Evolutionary conservation across 1,139 yeast genomes (phyloP), one percentile per base, ranked within the genome.

Genomic region (Taphrina sp.): DNA sequence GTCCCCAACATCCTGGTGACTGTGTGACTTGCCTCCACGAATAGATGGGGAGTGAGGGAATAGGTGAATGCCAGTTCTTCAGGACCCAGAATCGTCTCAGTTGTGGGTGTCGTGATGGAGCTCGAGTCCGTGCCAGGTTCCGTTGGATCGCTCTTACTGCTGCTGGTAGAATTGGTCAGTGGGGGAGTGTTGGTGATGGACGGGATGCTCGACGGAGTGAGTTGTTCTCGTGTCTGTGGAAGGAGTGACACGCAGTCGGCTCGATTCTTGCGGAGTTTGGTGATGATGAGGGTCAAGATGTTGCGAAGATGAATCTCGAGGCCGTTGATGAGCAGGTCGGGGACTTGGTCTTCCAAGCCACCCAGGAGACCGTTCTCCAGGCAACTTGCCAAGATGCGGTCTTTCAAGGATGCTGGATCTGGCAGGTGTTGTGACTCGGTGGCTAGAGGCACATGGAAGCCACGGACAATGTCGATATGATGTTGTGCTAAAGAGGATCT

Each of bases 351-450:
- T 55, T 81, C 84, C 17, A 90, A 74, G 7, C 84, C 82, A 0
- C 95, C 95, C 0, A 92, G 77, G n/a, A 92, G 72, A 0, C 98
- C 98, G 66, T 89, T 82, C 65, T 92, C 98, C 65, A 96, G 76
- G 65, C 95, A 85, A 3, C 85, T 82, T 69, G 95, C 95, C 36
- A 83, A 71, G 75, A 92, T 82, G 53, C 92, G 76, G 33, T 82
- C 75, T 52, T 81, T 78, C 52, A 94, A 70, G 46, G 78, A 77
- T 47, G 83, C 92, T 39, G 77, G 74, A 63, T 92, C 97, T 0
- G 97, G 97, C 12, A 92, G 70, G 61, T 92, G 92, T 66, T 76
- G 86, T 37, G 80, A 76, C 63, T 90, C 95, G 0, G 88, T 76
- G 1, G 94, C 78, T 36, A 92, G 74, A 3, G 95, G 95, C 1